These are phyloP conservation scores for Daldinia caldariorum DNA, from an alignment of 495 filamentous ascomycete species.

Conservation along the genomic window DNA sequence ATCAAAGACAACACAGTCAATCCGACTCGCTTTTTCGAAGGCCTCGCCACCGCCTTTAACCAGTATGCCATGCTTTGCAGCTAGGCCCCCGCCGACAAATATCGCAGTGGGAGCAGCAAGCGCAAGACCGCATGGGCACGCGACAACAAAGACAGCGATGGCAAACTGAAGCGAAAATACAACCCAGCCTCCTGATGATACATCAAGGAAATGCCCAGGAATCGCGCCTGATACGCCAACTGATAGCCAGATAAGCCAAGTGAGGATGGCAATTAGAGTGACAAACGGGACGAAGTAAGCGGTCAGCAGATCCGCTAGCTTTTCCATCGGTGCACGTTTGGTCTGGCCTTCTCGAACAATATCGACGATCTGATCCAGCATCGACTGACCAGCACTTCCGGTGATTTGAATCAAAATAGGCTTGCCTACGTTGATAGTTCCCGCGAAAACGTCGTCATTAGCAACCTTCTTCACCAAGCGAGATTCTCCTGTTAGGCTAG, in stretches of 20 bases:
- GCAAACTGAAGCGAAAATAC: slow-evolving; percentile 92
- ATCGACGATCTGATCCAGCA: slow-evolving; percentile 91
- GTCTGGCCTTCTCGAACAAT: slow-evolving; percentile 93
- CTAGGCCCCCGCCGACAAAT: slow-evolving; percentile 89
- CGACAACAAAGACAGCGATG: slow-evolving; percentile 94
- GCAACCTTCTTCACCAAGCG: slow-evolving; percentile 72
- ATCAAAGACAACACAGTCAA: slow-evolving; percentile 92
- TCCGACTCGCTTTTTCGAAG: slow-evolving; percentile 88
- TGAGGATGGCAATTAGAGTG: slow-evolving; percentile 79
- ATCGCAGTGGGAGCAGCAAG: slow-evolving; percentile 93
- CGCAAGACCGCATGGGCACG: slow-evolving; percentile 92
- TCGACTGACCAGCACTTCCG: slow-evolving; percentile 76
- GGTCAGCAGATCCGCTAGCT: slow-evolving; percentile 83
- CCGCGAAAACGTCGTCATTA: slow-evolving; percentile 81
- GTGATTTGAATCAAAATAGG: slow-evolving; percentile 77
- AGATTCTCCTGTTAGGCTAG: slow-evolving; percentile 90
- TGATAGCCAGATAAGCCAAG: slow-evolving; percentile 84
- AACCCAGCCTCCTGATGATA: slow-evolving; percentile 77
- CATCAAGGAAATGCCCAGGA: slow-evolving; percentile 71
- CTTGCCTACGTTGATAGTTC: slow-evolving; percentile 83
- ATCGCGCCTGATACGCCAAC: slow-evolving; percentile 76
- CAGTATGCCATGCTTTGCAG: slow-evolving; percentile 87
- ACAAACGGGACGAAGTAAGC: slow-evolving; percentile 90
- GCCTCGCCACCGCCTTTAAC: slow-evolving; percentile 97
- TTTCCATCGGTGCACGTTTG: slow-evolving; percentile 84